Evolutionary conservation across 1,284 basidiomycete genomes (phyloP).

Genomic region (Mycena sp.): DNA sequence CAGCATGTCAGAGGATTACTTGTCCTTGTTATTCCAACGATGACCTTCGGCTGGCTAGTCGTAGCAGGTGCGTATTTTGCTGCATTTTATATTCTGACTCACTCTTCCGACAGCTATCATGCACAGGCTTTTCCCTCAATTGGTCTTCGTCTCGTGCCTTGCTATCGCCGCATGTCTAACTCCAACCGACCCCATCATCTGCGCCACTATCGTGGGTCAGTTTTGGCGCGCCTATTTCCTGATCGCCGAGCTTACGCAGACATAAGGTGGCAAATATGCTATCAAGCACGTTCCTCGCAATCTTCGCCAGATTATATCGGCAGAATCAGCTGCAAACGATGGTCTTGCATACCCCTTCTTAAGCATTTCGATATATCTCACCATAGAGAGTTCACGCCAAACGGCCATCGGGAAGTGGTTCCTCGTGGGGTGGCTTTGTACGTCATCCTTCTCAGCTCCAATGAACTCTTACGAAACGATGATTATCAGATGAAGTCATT

Average conservation of each 20-base stretch:
- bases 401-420: slow-evolving; percentile 83
- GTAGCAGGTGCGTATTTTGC: slow-evolving; percentile 59
- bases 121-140: slow-evolving; percentile 71
- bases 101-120: slow-evolving; percentile 50
- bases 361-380: slow-evolving; percentile 88
- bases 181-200: slow-evolving; percentile 91
- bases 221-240: slow-evolving; percentile 15
- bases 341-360: slow-evolving; percentile 95
- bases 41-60: slow-evolving; percentile 81
- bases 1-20: slow-evolving; percentile 68
- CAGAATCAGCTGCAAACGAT: slow-evolving; percentile 85
- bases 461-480: slow-evolving; percentile 1
- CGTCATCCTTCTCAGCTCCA: slow-evolving; percentile 37
- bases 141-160: slow-evolving; percentile 80
- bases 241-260: not conserved
- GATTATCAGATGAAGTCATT: slow-evolving; percentile 80
- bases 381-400: slow-evolving; percentile 70
- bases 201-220: slow-evolving; percentile 67
- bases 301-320: slow-evolving; percentile 86
- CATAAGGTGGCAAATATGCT: slow-evolving; percentile 84
- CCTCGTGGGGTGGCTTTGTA: slow-evolving; percentile 82
- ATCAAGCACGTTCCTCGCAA: slow-evolving; percentile 87
- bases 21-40: slow-evolving; percentile 78
- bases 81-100: not conserved
- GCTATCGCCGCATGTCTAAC: slow-evolving; percentile 92